A percentile compares a stretch with the other conserved stretches of the same genome.
These are phyloP conservation scores for Eucalyptus victrix DNA, from an alignment of 345 rosid genomes.

Conservation along the genomic window DNA sequence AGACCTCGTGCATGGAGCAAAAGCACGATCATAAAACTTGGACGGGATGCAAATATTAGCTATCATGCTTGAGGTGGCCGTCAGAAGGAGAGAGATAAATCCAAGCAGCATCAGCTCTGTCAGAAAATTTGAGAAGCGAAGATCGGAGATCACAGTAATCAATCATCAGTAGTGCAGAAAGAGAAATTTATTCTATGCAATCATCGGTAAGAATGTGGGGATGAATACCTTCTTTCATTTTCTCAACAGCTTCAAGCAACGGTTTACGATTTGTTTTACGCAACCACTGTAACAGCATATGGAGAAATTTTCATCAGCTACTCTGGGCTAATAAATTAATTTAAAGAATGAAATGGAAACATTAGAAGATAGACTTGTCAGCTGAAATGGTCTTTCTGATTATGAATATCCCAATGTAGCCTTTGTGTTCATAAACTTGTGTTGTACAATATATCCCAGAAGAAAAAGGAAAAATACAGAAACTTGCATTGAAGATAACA, in stretches of 20 bases:
- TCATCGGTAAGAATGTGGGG: not conserved
- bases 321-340: not conserved
- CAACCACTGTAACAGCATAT: constrained; percentile 55
- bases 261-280: constrained; percentile 72
- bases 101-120: constrained; percentile 98
- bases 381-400: not conserved
- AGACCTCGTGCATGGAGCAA: constrained; percentile 67
- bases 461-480: not conserved
- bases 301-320: not conserved
- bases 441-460: not conserved
- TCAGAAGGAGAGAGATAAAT: constrained; percentile 86
- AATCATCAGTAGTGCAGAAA: not conserved
- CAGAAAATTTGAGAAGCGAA: not conserved
- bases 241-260: constrained; percentile 74
- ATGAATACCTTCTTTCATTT: constrained; percentile 84
- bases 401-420: not conserved
- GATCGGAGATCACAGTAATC: not conserved
- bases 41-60: constrained; percentile 83
- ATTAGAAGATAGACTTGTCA: not conserved
- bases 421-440: not conserved
- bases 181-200: too few relatives aligned
- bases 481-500: not conserved
- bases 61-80: constrained; percentile 75
- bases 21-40: constrained; percentile 58
- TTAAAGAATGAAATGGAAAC: not conserved